These are phyloP conservation scores for Nitzschia sp. DNA, from an alignment of 108 stramenopile genomes.

Conservation along the genomic window DNA sequence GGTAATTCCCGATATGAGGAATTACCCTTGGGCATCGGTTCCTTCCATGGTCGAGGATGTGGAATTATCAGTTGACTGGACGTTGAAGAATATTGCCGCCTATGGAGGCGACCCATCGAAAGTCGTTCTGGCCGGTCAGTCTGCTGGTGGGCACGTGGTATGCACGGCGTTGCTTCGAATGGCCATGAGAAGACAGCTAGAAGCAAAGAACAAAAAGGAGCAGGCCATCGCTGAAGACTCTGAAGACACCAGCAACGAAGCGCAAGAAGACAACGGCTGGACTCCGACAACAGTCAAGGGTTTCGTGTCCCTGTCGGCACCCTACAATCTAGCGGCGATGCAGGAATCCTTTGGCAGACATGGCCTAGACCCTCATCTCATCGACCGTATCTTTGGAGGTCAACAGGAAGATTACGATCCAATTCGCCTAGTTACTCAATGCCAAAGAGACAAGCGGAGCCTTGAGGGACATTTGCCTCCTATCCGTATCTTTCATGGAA, in stretches of 20 bases:
- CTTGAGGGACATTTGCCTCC: conserved; percentile 40
- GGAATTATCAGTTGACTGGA: conserved; percentile 63
- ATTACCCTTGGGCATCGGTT: conserved; percentile 58
- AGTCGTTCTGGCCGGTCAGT: conserved; percentile 66
- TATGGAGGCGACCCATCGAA: conserved; percentile 67
- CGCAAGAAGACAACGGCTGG: background rate
- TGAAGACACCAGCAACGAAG: background rate
- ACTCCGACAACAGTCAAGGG: conserved; percentile 31
- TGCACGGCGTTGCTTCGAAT: conserved; percentile 16
- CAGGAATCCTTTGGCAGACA: conserved; percentile 40
- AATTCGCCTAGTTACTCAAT: background rate
- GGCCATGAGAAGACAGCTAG: background rate
- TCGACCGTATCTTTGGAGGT: conserved; percentile 48
- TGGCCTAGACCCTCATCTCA: conserved; percentile 42
- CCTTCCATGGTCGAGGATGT: conserved; percentile 71
- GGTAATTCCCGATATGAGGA: conserved; percentile 73
- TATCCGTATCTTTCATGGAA: conserved; percentile 54
- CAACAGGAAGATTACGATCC: conserved; percentile 25
- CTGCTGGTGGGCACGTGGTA: conserved; percentile 69
- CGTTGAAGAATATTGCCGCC: conserved; percentile 37
- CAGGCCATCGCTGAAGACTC: background rate
- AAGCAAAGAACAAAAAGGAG: background rate
- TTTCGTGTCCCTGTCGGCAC: conserved; percentile 53
- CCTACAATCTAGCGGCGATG: conserved; percentile 54
- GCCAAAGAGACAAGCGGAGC: background rate